Percentiles rank a stretch among this genome's conserved stretches.
Conservation (phyloP, 116 monocot genomes). For the Cymodocea nodosa region DNA sequence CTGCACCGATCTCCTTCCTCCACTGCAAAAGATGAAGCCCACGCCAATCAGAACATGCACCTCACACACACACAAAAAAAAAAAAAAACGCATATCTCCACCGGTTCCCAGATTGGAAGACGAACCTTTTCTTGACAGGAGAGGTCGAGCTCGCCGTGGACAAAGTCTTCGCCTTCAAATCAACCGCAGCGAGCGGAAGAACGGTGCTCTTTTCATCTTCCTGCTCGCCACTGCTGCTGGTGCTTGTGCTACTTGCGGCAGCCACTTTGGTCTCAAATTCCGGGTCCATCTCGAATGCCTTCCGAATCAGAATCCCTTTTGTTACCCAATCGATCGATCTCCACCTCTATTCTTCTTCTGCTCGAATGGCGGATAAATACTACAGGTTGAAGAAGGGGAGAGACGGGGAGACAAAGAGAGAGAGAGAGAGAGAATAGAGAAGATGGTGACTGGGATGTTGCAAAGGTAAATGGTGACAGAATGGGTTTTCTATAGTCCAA, state of each 20-base stretch:
- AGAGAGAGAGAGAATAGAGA: not conserved
- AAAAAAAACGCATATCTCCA: not conserved
- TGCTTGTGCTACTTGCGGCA: not conserved
- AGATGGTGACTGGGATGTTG: not conserved
- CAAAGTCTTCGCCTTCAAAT: not conserved
- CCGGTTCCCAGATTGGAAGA: not conserved
- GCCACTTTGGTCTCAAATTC: not conserved
- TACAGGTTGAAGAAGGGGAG: not conserved
- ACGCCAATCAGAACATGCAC: not conserved
- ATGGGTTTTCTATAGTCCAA: not conserved
- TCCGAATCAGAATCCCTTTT: not conserved
- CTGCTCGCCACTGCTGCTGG: not conserved
- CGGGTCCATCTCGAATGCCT: not conserved
- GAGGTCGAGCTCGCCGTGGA: not conserved
- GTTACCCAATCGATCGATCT: not conserved
- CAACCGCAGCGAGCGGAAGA: not conserved
- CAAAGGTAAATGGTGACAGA: slow-evolving; percentile 1
- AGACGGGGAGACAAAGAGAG: not conserved
- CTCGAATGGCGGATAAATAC: not conserved
- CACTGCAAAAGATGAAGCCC: not conserved
- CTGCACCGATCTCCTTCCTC: slow-evolving; percentile 17
- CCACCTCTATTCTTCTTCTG: not conserved
- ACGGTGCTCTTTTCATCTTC: not conserved
- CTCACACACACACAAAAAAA: not conserved
- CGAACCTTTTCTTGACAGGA: slow-evolving; percentile 4